phyloP scores from a whole-genome alignment of 495 filamentous ascomycete species.

The Penicillium desertorum region DNA sequence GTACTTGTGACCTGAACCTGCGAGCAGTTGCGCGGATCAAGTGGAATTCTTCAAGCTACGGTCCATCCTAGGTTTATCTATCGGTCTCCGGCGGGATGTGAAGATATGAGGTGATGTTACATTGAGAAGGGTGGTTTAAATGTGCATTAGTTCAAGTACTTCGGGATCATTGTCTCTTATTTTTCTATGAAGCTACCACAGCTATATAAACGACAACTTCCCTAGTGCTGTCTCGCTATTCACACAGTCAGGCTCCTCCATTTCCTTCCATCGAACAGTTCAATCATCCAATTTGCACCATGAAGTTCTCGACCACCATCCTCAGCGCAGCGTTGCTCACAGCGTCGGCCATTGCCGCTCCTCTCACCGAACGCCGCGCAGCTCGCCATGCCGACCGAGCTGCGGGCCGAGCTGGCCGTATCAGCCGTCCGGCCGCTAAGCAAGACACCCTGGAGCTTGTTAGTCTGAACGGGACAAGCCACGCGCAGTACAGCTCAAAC shows the following conservation, averaged over 20 bases:
- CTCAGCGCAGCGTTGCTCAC: slow-evolving; percentile 27
- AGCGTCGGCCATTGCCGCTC: slow-evolving; percentile 26
- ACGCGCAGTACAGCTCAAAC: slow-evolving; percentile 43
- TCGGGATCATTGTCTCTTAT: neutral
- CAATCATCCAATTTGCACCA: slow-evolving; percentile 5
- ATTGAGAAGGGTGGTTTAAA: neutral
- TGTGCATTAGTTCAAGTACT: neutral
- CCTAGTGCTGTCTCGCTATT: neutral
- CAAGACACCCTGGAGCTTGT: neutral
- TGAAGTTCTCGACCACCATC: slow-evolving; percentile 33
- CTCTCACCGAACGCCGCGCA: slow-evolving; percentile 25
- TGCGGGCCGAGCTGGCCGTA: neutral
- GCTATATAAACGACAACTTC: neutral
- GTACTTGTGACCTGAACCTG: neutral
- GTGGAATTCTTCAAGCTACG: neutral
- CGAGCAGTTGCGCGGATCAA: neutral
- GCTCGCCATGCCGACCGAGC: slow-evolving; percentile 19
- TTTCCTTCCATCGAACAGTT: neutral
- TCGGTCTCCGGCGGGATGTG: slow-evolving; percentile 5
- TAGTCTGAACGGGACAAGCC: slow-evolving; percentile 1
- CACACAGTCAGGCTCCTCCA: neutral
- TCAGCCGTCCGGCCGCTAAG: slow-evolving; percentile 10
- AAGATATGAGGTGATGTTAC: slow-evolving; percentile 3
- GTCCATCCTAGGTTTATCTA: neutral
- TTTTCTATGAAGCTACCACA: no score